These are phyloP conservation scores for Acacia melanoxylon DNA, from an alignment of 306 rosid species.

Conservation along the genomic window DNA sequence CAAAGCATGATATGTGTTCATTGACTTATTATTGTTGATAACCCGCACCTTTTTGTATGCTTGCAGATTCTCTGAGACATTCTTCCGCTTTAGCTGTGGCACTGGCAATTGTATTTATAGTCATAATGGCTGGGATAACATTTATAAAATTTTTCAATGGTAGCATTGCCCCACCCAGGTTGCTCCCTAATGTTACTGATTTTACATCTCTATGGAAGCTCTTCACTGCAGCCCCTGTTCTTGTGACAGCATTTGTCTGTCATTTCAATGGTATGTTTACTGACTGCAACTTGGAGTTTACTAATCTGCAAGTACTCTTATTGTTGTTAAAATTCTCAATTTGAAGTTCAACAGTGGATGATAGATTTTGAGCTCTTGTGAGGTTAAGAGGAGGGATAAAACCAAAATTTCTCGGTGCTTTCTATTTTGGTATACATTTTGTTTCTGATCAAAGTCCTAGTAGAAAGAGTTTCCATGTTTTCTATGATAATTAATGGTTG, in stretches of 20 bases:
- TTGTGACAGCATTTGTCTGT: constrained; percentile 76
- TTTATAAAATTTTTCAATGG: constrained; percentile 48
- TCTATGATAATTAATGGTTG: background rate
- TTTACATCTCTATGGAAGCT: constrained; percentile 59
- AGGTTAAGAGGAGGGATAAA: background rate
- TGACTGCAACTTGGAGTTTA: constrained; percentile 14
- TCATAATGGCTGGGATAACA: constrained; percentile 69
- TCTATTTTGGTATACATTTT: background rate
- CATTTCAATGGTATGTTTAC: constrained; percentile 59
- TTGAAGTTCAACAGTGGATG: background rate
- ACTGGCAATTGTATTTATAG: constrained; percentile 61
- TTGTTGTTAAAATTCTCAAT: background rate
- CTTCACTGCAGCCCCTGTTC: constrained; percentile 67
- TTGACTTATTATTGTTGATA: background rate
- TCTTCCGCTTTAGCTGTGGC: constrained; percentile 67
- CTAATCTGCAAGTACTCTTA: background rate
- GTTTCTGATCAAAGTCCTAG: background rate
- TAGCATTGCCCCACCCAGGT: constrained; percentile 53
- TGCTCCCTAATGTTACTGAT: constrained; percentile 56
- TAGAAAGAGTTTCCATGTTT: constrained; percentile 5
- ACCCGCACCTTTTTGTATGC: constrained; percentile 22
- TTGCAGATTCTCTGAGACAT: constrained; percentile 69
- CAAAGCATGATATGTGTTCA: background rate
- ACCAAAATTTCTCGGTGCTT: background rate
- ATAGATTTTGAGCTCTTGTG: background rate